Conservation (phyloP, 2,329 filamentous ascomycete species). For the Diplodia scrobiculata region DNA sequence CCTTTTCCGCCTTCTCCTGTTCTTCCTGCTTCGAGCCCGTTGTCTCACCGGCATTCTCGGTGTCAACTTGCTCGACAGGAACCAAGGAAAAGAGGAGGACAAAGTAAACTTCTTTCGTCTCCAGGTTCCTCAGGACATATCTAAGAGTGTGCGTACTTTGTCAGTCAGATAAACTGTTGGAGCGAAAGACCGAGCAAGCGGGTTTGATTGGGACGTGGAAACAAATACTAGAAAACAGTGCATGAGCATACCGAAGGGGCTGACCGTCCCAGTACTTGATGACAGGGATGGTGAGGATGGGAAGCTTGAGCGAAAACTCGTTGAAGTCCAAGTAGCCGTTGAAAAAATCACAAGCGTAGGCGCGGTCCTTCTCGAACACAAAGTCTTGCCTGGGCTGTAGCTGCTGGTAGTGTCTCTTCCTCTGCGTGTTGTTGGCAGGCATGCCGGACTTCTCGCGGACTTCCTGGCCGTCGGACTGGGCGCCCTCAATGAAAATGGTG, state of each 20-base stretch:
- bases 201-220: background rate
- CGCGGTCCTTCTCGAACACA: constrained; percentile 62
- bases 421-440: constrained; percentile 47
- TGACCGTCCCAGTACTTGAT: constrained; percentile 81
- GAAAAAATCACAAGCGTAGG: constrained; percentile 74
- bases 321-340: constrained; percentile 92
- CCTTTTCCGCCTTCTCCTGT: constrained; percentile 15
- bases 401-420: constrained; percentile 64
- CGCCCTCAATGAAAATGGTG: constrained; percentile 58
- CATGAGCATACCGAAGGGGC: constrained; percentile 66
- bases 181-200: constrained; percentile 1
- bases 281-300: constrained; percentile 71
- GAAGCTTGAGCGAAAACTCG: constrained; percentile 69
- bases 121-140: constrained; percentile 84
- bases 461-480: constrained; percentile 49
- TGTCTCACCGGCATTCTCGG: background rate
- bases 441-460: constrained; percentile 45
- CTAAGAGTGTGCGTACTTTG: constrained; percentile 80
- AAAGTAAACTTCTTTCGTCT: constrained; percentile 73
- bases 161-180: constrained; percentile 15
- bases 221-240: background rate
- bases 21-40: constrained; percentile 1
- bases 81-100: constrained; percentile 80
- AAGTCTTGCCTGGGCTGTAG: constrained; percentile 59
- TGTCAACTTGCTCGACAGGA: constrained; percentile 57